Conservation (phyloP, 1,139 yeast genomes). For the Debaryomycetaceae sp. region DNA sequence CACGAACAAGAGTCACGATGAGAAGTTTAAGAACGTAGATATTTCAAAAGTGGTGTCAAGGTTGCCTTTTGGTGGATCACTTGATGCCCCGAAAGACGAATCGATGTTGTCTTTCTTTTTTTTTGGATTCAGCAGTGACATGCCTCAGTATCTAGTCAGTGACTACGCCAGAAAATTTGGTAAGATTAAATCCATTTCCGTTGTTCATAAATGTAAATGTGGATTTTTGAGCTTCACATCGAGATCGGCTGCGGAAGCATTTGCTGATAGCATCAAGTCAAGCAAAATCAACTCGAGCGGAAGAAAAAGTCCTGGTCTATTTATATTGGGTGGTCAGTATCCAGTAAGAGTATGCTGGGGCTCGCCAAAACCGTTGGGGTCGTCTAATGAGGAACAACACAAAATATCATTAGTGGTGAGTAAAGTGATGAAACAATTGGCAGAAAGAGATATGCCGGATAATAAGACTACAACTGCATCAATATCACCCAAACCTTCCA, state of each 20-base stretch:
- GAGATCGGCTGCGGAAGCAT: conserved; percentile 51
- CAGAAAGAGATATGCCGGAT: conserved; percentile 32
- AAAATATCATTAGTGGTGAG: conserved; percentile 53
- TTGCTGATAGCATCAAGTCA: conserved; percentile 36
- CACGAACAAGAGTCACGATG: conserved; percentile 9
- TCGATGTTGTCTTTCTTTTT: conserved; percentile 56
- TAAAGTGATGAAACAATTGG: conserved; percentile 55
- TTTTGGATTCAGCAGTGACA: conserved; percentile 66
- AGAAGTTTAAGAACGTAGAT: conserved; percentile 32
- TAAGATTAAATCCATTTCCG: conserved; percentile 42
- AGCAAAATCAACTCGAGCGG: conserved; percentile 26
- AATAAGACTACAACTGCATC: neutral
- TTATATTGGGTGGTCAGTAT: conserved; percentile 27
- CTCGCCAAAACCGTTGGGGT: conserved; percentile 48
- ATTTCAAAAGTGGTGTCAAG: conserved; percentile 48
- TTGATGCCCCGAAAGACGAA: conserved; percentile 42
- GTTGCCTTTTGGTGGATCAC: conserved; percentile 59
- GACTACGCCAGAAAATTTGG: conserved; percentile 48
- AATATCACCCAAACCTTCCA: neutral
- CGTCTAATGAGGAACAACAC: conserved; percentile 42
- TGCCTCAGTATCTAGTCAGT: conserved; percentile 60
- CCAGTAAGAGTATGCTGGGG: conserved; percentile 71
- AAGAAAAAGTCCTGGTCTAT: conserved; percentile 30
- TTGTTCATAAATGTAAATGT: conserved; percentile 62
- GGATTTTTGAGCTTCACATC: conserved; percentile 58